phyloP scores from a whole-genome alignment of 805 yeast species.

The Metschnikowia hibisci region DNA sequence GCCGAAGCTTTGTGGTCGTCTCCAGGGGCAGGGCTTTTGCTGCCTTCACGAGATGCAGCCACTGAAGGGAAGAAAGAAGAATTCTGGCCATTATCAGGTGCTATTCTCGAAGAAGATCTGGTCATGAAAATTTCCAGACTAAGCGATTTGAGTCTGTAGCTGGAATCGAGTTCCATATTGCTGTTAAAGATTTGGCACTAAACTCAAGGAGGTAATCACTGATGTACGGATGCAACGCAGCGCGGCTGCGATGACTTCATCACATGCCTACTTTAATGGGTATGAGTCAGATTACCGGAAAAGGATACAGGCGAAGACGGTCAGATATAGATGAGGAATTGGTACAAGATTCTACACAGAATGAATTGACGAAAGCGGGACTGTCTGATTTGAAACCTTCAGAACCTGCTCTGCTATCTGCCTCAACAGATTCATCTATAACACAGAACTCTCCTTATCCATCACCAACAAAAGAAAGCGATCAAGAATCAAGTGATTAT shows the following conservation, averaged over 20 bases:
- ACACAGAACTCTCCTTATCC: not conserved
- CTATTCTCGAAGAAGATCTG: constrained; percentile 22
- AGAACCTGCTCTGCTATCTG: too few relatives aligned
- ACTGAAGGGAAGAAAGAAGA: constrained; percentile 23
- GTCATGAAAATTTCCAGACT: not conserved
- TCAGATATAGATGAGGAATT: constrained; percentile 1
- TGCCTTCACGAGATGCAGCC: constrained; percentile 1
- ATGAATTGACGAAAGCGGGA: too few relatives aligned
- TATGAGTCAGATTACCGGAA: constrained; percentile 7
- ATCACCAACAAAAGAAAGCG: not conserved
- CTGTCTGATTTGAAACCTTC: too few relatives aligned
- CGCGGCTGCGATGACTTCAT: not conserved
- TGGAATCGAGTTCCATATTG: too few relatives aligned
- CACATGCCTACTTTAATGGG: too few relatives aligned
- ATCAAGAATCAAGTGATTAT: not conserved
- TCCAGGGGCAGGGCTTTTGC: not conserved
- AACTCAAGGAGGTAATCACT: not conserved
- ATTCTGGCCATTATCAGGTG: constrained; percentile 22
- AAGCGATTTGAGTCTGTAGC: not conserved
- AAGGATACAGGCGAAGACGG: constrained; percentile 6
- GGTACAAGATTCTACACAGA: not conserved
- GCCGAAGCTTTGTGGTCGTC: not conserved
- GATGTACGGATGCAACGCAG: constrained; percentile 5
- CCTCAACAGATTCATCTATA: not conserved
- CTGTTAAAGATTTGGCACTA: not conserved